Evolutionary conservation across 345 rosid species (phyloP).

Genomic region (Firmiana major): DNA sequence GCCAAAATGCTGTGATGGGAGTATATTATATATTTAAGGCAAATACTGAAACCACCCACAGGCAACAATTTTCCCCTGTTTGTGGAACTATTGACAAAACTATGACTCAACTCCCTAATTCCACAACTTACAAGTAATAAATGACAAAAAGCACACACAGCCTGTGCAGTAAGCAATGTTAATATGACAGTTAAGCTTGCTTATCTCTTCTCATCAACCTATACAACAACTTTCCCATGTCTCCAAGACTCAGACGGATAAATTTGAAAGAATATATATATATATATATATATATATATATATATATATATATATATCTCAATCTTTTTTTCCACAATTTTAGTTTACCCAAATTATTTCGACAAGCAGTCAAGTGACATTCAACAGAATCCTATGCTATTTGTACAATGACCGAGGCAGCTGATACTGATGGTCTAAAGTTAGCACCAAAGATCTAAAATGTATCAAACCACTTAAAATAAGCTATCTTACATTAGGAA

Average conservation of each 20-base stretch:
- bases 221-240: neutral
- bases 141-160: constrained; percentile 3
- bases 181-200: constrained; percentile 1
- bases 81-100: too few relatives aligned
- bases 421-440: neutral
- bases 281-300: too few relatives aligned
- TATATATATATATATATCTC: too few relatives aligned
- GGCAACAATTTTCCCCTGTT: neutral
- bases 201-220: neutral
- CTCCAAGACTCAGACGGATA: too few relatives aligned
- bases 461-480: neutral
- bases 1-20: too few relatives aligned
- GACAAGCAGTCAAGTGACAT: neutral
- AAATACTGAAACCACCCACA: neutral
- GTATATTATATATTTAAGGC: neutral
- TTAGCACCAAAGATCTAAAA: neutral
- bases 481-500: neutral
- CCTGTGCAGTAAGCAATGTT: neutral
- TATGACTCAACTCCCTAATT: too few relatives aligned
- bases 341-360: neutral
- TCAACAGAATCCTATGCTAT: neutral
- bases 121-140: too few relatives aligned
- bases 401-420: neutral
- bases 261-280: neutral
- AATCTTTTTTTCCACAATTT: constrained; percentile 24